Conservation (phyloP, 2,329 filamentous ascomycete species). For the Aspergillus chevalieri region DNA sequence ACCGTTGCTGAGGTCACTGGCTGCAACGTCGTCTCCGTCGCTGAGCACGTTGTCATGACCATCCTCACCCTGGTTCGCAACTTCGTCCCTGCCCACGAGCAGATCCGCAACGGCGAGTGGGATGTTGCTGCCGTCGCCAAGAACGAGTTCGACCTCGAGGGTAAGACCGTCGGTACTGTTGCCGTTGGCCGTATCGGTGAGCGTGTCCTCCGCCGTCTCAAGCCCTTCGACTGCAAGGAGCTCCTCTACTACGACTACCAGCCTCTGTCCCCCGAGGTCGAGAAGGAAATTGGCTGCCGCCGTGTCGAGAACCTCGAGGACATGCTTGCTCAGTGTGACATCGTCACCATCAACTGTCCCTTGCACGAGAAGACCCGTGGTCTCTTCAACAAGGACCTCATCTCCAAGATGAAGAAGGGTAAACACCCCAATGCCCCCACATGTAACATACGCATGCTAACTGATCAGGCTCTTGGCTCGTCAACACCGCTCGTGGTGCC, state of each 20-base stretch:
- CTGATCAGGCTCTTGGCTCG: conserved; percentile 72
- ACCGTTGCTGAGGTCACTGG: conserved; percentile 97
- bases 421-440: conserved; percentile 22
- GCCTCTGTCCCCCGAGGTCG: conserved; percentile 73
- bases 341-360: conserved; percentile 99
- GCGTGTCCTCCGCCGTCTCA: conserved; percentile 91
- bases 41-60: conserved; percentile 99
- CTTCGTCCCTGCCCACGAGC: conserved; percentile 96
- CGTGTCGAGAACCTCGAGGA: conserved; percentile 87
- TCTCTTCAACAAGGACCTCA: conserved; percentile 97
- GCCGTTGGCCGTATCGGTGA: conserved; percentile 96
- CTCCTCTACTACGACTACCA: conserved; percentile 99
- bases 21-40: conserved; percentile 96
- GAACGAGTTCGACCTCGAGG: conserved; percentile 96
- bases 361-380: conserved; percentile 96
- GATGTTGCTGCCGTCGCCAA: conserved; percentile 93
- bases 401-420: conserved; percentile 98
- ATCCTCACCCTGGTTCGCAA: conserved; percentile 94
- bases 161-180: conserved; percentile 96
- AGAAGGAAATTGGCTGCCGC: conserved; percentile 92
- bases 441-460: conserved; percentile 6
- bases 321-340: conserved; percentile 86
- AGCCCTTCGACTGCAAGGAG: conserved; percentile 99
- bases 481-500: conserved; percentile 97
- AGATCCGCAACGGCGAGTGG: conserved; percentile 85